Conservation (phyloP, 192 early-diverging fungal species). For the Glomus cerebriforme region DNA sequence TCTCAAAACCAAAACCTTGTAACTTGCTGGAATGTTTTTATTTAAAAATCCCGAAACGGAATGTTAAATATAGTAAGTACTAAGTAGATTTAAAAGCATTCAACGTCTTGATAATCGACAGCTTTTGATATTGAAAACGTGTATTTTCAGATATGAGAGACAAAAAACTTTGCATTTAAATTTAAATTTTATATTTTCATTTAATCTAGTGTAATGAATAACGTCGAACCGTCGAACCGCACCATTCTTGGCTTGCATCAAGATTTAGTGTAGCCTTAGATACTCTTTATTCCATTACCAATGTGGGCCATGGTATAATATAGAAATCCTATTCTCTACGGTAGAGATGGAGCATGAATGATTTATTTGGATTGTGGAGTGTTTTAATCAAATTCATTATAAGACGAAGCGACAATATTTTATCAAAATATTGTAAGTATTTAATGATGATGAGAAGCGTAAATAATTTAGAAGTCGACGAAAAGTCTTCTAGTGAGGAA, state of each 20-base stretch:
- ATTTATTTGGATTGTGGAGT: too few species aligned
- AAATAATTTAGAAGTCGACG: too few species aligned
- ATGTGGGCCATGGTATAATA: constrained; percentile 80
- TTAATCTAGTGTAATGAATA: constrained; percentile 64
- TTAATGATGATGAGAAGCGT: too few species aligned
- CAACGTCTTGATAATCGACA: constrained; percentile 86
- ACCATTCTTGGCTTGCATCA: constrained; percentile 80
- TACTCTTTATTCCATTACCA: constrained; percentile 79
- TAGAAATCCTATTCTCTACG: too few species aligned
- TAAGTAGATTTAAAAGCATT: too few species aligned
- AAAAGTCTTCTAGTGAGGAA: too few species aligned
- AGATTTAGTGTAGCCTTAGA: constrained; percentile 87
- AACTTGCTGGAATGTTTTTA: constrained; percentile 81
- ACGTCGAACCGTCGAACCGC: too few species aligned
- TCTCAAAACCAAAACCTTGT: constrained; percentile 79
- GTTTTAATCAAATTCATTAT: too few species aligned
- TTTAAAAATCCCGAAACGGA: constrained; percentile 76
- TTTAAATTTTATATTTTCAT: constrained; percentile 16
- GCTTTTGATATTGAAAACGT: constrained; percentile 91
- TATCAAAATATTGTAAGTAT: too few species aligned
- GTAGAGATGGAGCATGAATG: too few species aligned
- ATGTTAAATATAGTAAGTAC: too few species aligned
- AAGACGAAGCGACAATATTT: too few species aligned
- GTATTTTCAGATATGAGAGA: constrained; percentile 65
- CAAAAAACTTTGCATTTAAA: not conserved